Percentiles rank a stretch among this genome's conserved stretches.
These are phyloP conservation scores for Aspergillus puulaauensis DNA, from an alignment of 2,329 filamentous ascomycete species.

Conservation along the genomic window DNA sequence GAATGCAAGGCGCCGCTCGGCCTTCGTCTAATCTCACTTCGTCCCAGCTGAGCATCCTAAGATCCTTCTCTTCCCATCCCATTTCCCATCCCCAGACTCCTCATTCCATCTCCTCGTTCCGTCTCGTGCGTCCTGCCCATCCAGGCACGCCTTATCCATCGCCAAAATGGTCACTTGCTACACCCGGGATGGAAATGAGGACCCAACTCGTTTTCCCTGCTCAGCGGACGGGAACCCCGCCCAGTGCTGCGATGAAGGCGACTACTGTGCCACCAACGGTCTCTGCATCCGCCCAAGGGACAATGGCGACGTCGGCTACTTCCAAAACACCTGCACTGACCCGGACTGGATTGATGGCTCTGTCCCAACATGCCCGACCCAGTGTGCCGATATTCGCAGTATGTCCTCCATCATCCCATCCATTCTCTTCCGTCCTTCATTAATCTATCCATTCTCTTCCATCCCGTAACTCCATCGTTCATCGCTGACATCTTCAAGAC, in stretches of 20 bases:
- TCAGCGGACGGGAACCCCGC: neutral
- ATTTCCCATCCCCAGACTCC: neutral
- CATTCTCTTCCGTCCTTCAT: neutral
- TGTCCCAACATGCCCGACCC: neutral
- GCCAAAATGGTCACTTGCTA: neutral
- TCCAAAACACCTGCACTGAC: slow-evolving; percentile 1
- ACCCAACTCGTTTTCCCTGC: neutral
- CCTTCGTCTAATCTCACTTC: too few species aligned
- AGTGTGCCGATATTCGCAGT: slow-evolving; percentile 1
- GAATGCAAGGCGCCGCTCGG: too few species aligned
- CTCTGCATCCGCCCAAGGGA: neutral
- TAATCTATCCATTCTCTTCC: too few species aligned
- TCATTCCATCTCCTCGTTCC: neutral
- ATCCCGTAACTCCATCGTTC: neutral
- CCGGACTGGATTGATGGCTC: neutral
- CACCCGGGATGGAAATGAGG: neutral
- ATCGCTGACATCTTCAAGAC: neutral
- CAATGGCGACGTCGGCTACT: neutral
- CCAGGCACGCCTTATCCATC: neutral
- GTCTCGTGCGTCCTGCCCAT: neutral
- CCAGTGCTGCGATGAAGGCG: slow-evolving; percentile 1
- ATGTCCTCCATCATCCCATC: neutral
- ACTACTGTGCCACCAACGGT: slow-evolving; percentile 4
- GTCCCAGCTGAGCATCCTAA: neutral
- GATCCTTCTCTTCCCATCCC: neutral